Evolutionary conservation across 2,329 filamentous ascomycete genomes (phyloP).

Genomic region (Arthrinium phaeospermum): DNA sequence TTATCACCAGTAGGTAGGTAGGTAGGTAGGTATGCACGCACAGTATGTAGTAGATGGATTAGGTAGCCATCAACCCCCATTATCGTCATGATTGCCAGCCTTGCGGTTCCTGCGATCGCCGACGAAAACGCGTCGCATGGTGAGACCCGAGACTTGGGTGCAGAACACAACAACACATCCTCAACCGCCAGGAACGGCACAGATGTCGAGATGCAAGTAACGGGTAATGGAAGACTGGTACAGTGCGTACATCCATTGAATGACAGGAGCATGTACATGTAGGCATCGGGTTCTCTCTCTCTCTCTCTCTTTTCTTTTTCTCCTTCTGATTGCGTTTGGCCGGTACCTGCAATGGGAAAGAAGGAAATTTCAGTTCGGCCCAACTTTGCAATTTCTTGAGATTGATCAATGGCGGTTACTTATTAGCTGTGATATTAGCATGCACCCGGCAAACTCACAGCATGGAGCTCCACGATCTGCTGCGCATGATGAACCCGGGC

Average conservation of each 20-base stretch:
- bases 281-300: background rate
- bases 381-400: slow-evolving; percentile 3
- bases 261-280: background rate
- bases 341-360: background rate
- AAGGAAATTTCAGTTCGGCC: background rate
- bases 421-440: slow-evolving; percentile 7
- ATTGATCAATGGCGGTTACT: slow-evolving; percentile 5
- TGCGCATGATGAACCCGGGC: background rate
- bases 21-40: too few species aligned
- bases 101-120: background rate
- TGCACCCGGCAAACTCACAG: background rate
- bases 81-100: background rate
- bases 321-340: background rate
- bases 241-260: background rate
- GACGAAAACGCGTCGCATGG: background rate
- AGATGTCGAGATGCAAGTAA: background rate
- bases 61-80: background rate
- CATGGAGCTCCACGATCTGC: background rate
- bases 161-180: background rate
- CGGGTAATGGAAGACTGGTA: background rate
- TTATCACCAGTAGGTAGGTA: background rate
- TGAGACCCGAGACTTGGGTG: background rate
- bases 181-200: background rate
- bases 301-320: background rate
- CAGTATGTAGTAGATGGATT: background rate